A percentile compares a stretch with the other conserved stretches of the same genome.
These are phyloP conservation scores for Diaporthe citrichinensis DNA, from an alignment of 2,329 filamentous ascomycete genomes.

Conservation along the genomic window DNA sequence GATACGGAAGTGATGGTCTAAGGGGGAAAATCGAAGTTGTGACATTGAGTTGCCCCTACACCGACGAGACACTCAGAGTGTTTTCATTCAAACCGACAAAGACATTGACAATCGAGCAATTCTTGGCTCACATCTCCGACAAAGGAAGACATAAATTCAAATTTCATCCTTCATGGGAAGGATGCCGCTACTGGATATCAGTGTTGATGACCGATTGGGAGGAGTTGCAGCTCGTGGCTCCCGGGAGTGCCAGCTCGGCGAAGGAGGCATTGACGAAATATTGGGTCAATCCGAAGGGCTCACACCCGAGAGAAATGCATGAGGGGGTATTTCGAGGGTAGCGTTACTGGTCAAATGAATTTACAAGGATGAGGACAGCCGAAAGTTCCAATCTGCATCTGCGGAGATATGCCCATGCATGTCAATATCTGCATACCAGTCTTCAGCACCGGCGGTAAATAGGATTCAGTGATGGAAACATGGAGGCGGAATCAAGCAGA, in stretches of 20 bases:
- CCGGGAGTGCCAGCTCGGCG: constrained; percentile 10
- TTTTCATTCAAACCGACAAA: constrained; percentile 7
- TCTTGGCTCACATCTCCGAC: not conserved
- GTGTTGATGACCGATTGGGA: constrained; percentile 26
- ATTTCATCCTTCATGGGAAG: constrained; percentile 15
- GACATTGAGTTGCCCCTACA: not conserved
- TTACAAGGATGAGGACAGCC: not conserved
- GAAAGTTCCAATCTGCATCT: not conserved
- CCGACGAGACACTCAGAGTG: constrained; percentile 4
- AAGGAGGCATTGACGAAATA: constrained; percentile 23
- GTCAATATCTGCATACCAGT: not conserved
- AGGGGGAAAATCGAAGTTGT: constrained; percentile 12
- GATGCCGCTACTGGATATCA: constrained; percentile 30
- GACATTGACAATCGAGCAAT: not conserved
- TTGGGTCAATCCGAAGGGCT: constrained; percentile 21
- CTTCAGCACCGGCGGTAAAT: not conserved
- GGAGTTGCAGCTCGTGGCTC: not conserved
- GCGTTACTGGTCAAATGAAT: too few relatives aligned
- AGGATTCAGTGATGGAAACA: not conserved
- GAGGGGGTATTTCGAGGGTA: constrained; percentile 17
- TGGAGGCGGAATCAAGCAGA: too few relatives aligned
- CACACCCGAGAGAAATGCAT: constrained; percentile 17
- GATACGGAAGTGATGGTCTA: constrained; percentile 7
- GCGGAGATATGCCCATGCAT: not conserved
- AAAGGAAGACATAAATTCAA: not conserved